Base-by-base conservation (phyloP, 179 eudicot species). In the Pouteria campechiana region DNA sequence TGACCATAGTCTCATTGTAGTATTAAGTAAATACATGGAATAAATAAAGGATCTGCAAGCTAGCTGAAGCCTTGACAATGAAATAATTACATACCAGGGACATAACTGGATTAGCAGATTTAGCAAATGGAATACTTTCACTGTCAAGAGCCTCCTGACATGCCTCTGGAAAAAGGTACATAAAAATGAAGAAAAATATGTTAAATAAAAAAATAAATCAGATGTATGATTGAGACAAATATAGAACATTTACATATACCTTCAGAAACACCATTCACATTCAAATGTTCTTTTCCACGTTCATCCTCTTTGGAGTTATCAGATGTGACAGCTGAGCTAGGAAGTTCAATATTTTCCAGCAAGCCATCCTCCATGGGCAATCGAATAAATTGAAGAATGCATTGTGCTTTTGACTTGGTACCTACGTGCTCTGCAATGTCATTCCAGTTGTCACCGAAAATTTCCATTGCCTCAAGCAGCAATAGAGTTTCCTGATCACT, bases 391-490 rank as follows among this genome's bases (percentile, higher is more conserved):
- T 90, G 98, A 44, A 76, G 81, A 32, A 90, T 85, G 70, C 97
- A 90, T 50, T 90, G 95, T 21, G 95, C 85, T 72, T 90, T 90
- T 39, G 98, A 81, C 77, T 85, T 90, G 20, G 84, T 54, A 15
- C 93, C 83, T 32, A 87, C 94, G 58, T 87, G 79, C 48, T 79
- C 92, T 4, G 95, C 93, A 67, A 90, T 81, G 40, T 86, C 93
- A 60, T 70, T 86, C 98, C 98, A 90, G 68, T 74, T 79, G 43
- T 86, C 95, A 40, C 60, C 67, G 39, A 69, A 72, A 11, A 72
- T 58, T 63, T 81, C 95, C 67, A 90, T 54, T n/a, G 93, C 95
- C 67, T 87, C 94, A 19, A 87, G 96, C 27, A 87, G 79, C 44
- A 83, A 41, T 6, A 87, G 68, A 10, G 96, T 87, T 68, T 87